Base-by-base conservation (phyloP, 2,329 filamentous ascomycete genomes). In the Colletotrichum agaves region DNA sequence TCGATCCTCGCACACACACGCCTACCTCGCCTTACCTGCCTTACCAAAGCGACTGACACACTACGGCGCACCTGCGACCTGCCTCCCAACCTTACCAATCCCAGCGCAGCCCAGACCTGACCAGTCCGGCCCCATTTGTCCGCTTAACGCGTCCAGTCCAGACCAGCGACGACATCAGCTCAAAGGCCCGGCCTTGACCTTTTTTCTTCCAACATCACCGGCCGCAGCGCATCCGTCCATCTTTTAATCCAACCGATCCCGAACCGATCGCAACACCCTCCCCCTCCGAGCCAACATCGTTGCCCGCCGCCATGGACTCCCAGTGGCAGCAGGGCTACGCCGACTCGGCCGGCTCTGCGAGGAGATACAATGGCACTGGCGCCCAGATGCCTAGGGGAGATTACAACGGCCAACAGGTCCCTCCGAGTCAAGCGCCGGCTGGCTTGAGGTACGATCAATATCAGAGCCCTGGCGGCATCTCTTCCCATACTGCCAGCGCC, bases 361-460 rank as follows among this genome's bases (percentile, higher is more conserved):
- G 87, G 80, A 87, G 90, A 81, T 91, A 89, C 78, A 89, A 88
- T 79, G 84, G 84, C 72, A 80, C 76, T 70, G 53, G 64, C 46
- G 75, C 74, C 69, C 81, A 82, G 74, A 76, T 77, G 41, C 69
- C 69, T 17, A 44, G 75, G 82, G 50, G 73, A 72, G 56, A 71
- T 44, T 76, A 70, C 77, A 78, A 70, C 77, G 73, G 67, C 66
- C 74, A 65, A 71, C 72, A 63, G 71, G 61, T 35, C 15, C 31
- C 61, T 27, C 57, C 58, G 52, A 61, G 53, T 39, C 69, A 88
- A 67, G 85, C 87, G 55, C 82, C 84, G 71, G 64, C 84, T 71
- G 63, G 84, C 75, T 91, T 88, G 80, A 88, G 89, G 72, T 91
- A 92, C 78, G 89, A 92, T 73, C 84, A 89, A 74, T 91, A 91